These are phyloP conservation scores for Alternaria triticina DNA, from an alignment of 2,329 filamentous ascomycete species.

Conservation along the genomic window DNA sequence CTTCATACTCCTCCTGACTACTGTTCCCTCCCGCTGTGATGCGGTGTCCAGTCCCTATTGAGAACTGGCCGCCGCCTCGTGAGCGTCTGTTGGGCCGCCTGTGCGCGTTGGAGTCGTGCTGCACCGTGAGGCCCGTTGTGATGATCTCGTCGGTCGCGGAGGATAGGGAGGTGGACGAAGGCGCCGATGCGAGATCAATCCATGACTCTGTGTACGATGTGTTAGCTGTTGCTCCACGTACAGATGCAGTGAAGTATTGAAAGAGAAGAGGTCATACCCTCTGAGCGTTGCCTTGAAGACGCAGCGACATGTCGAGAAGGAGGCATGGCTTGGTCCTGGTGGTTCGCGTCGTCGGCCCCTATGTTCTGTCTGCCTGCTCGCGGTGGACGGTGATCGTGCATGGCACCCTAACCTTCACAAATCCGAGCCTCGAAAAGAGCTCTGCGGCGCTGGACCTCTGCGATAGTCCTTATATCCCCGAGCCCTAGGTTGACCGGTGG, in stretches of 20 bases:
- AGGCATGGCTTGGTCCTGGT: slow-evolving; percentile 28
- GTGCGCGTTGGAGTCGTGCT: slow-evolving; percentile 66
- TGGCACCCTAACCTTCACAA: slow-evolving; percentile 10
- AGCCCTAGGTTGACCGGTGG: slow-evolving; percentile 17
- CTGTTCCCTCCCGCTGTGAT: slow-evolving; percentile 67
- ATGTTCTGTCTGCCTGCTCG: slow-evolving; percentile 28
- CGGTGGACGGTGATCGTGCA: slow-evolving; percentile 38
- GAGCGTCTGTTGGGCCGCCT: slow-evolving; percentile 62
- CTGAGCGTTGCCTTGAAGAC: slow-evolving; percentile 35
- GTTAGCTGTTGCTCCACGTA: slow-evolving; percentile 17
- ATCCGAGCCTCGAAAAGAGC: neutral
- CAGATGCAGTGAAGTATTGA: neutral
- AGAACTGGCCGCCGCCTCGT: slow-evolving; percentile 36
- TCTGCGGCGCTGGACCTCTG: neutral
- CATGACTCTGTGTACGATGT: slow-evolving; percentile 76
- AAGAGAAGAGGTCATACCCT: slow-evolving; percentile 25
- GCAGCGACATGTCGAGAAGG: slow-evolving; percentile 22
- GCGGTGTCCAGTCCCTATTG: slow-evolving; percentile 45
- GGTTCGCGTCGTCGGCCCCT: slow-evolving; percentile 21
- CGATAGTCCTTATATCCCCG: slow-evolving; percentile 3
- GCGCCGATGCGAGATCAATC: slow-evolving; percentile 92
- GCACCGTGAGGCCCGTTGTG: slow-evolving; percentile 82
- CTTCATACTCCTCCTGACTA: slow-evolving; percentile 93
- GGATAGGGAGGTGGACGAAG: slow-evolving; percentile 90
- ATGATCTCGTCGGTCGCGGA: slow-evolving; percentile 87